phyloP scores from a whole-genome alignment of 306 rosid species.

The Vachellia pachyceras region DNA sequence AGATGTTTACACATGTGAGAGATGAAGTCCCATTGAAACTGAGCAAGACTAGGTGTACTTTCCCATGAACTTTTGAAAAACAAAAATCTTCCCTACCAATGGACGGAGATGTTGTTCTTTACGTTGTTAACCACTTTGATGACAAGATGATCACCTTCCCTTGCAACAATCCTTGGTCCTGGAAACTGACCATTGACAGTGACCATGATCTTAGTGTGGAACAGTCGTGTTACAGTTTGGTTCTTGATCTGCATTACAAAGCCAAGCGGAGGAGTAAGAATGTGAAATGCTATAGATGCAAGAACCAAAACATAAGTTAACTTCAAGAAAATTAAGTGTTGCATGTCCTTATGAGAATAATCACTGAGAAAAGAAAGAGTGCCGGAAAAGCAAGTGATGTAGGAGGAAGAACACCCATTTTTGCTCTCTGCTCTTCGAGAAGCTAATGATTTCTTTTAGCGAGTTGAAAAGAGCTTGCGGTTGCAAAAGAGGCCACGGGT shows the following conservation, averaged over 20 bases:
- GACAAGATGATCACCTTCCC: constrained; percentile 74
- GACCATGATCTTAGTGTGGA: constrained; percentile 68
- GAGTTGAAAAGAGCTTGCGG: neutral
- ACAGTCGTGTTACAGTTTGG: constrained; percentile 64
- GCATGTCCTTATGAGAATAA: neutral
- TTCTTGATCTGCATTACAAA: constrained; percentile 47
- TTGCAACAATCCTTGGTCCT: constrained; percentile 70
- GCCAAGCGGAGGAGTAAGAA: neutral
- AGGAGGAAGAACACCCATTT: constrained; percentile 46
- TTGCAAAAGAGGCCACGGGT: constrained; percentile 11
- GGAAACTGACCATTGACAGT: constrained; percentile 79
- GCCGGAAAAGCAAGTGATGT: constrained; percentile 30
- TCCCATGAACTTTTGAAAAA: neutral
- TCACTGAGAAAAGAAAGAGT: constrained; percentile 39
- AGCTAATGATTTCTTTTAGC: neutral
- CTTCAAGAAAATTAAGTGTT: neutral
- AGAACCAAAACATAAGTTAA: neutral
- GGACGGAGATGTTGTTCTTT: constrained; percentile 61
- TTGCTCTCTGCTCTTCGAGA: neutral
- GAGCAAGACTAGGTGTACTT: no score
- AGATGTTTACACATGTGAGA: neutral
- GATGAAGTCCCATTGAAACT: neutral
- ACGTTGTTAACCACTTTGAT: constrained; percentile 71
- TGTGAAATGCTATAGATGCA: neutral
- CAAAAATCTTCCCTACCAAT: constrained; percentile 55